Percentiles rank a stretch among this genome's conserved stretches.
These are phyloP conservation scores for Vigna reflexopilosa DNA, from an alignment of 306 rosid species.

Conservation along the genomic window DNA sequence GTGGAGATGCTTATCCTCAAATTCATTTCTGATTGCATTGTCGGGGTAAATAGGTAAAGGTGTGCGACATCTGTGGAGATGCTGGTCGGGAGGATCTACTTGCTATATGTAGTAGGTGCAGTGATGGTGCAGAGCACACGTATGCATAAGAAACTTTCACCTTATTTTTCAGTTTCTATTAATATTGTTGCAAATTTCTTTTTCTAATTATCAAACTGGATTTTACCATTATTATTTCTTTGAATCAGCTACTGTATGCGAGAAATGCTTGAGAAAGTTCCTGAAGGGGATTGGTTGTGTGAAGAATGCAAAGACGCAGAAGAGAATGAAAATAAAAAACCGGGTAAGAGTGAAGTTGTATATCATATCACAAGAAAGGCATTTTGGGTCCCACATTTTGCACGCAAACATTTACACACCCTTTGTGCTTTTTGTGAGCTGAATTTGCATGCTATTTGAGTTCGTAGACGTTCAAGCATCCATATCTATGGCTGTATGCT, in stretches of 20 bases:
- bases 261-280: constrained; percentile 85
- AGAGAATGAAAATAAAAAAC: constrained; percentile 67
- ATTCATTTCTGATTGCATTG: constrained; percentile 33
- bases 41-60: constrained; percentile 77
- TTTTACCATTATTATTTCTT: constrained; percentile 40
- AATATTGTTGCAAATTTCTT: constrained; percentile 36
- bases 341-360: constrained; percentile 57
- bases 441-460: constrained; percentile 48
- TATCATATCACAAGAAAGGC: constrained; percentile 9
- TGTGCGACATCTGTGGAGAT: constrained; percentile 99
- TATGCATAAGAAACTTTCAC: constrained; percentile 53
- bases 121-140: constrained; percentile 98
- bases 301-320: constrained; percentile 89
- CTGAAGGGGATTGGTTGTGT: constrained; percentile 92
- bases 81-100: constrained; percentile 98
- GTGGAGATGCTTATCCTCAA: constrained; percentile 21
- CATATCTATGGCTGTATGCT: constrained; percentile 35
- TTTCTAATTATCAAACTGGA: constrained; percentile 18
- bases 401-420: not conserved
- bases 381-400: constrained; percentile 11
- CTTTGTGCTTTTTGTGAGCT: constrained; percentile 32
- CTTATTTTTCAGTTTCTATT: constrained; percentile 17
- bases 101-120: constrained; percentile 92
- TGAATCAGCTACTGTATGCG: constrained; percentile 94
- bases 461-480: constrained; percentile 33